Evolutionary conservation across 1,139 yeast genomes (phyloP), one percentile per base, ranked within the genome.

Genomic region (Protomyces pachydermus): DNA sequence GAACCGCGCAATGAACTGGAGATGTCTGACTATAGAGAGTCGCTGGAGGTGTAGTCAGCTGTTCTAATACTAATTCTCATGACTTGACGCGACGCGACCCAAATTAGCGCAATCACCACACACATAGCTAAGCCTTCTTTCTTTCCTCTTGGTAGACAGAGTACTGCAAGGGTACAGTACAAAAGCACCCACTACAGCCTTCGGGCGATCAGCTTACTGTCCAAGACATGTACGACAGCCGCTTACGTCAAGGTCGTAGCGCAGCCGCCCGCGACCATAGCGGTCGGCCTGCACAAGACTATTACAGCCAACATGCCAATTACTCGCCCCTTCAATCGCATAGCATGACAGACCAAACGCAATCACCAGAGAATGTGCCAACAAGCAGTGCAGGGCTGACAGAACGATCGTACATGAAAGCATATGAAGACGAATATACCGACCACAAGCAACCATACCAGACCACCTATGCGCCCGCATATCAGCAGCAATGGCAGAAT

Each of bases 161-260:
- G 23, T 20, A 20, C 23, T 20, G 23, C 32, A 5, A 3, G 8
- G 32, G 1, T 28, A 28, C 32, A 28, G 8, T 5, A 6, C 32
- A 28, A 28, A 6, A 4, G 32, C 5, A 28, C 32, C 8, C 8
- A 1, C 32, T 28, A 28, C 32, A 28, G 32, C 4, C 32, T 28
- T 5, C 1, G 32, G 32, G 32, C 32, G 4, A 38, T 20, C 16
- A 32, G 9, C 46, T 12, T 10, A 14, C 9, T 14, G 46, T 14
- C 10, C 32, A 20, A 14, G 25, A 46, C 18, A n/a, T 12, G 23
- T 2, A 34, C 39, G 54, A 34, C 35, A 32, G 35, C 16, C 34
- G 54, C 14, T 56, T 46, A n/a, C 61, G 34, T 12, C 16, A 48
- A 9, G 61, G 50, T n/a, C 50, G 35, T 35, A 10, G 45, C 25